These are phyloP conservation scores for Mimosa pudica DNA, from an alignment of 306 rosid species.

Conservation along the genomic window DNA sequence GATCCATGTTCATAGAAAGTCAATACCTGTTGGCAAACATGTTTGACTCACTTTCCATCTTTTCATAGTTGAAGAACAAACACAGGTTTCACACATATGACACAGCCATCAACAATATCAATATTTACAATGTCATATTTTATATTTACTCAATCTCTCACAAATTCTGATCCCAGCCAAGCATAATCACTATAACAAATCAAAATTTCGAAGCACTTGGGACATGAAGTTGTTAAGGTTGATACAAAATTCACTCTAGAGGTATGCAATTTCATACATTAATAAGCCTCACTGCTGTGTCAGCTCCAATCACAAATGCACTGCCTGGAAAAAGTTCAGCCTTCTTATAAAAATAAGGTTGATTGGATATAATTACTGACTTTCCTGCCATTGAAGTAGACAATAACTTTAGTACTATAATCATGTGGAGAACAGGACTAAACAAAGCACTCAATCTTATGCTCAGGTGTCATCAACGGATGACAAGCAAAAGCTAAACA, in stretches of 20 bases:
- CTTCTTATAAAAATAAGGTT: slow-evolving; percentile 86
- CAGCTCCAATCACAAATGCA: slow-evolving; percentile 92
- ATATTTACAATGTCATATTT: background rate
- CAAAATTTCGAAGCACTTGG: background rate
- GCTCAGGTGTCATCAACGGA: background rate
- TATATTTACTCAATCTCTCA: background rate
- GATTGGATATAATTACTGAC: slow-evolving; percentile 80
- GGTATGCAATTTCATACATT: slow-evolving; percentile 55
- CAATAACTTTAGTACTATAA: slow-evolving; percentile 28
- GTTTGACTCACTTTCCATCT: background rate
- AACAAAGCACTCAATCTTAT: slow-evolving; percentile 20
- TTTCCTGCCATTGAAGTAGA: slow-evolving; percentile 66
- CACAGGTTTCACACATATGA: background rate
- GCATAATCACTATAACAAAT: slow-evolving; percentile 16
- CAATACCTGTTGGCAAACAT: background rate
- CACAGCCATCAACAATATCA: background rate
- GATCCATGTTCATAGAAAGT: slow-evolving; percentile 17
- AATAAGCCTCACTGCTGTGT: slow-evolving; percentile 84
- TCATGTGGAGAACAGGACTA: slow-evolving; percentile 15
- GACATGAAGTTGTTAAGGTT: slow-evolving; percentile 25
- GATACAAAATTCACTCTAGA: slow-evolving; percentile 20
- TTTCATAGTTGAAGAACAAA: background rate
- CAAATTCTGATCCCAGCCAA: slow-evolving; percentile 3
- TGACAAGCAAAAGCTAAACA: slow-evolving; percentile 2
- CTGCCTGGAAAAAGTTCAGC: slow-evolving; percentile 92